These are phyloP conservation scores for Schrenkiella parvula DNA, from an alignment of 345 rosid genomes.

Conservation along the genomic window DNA sequence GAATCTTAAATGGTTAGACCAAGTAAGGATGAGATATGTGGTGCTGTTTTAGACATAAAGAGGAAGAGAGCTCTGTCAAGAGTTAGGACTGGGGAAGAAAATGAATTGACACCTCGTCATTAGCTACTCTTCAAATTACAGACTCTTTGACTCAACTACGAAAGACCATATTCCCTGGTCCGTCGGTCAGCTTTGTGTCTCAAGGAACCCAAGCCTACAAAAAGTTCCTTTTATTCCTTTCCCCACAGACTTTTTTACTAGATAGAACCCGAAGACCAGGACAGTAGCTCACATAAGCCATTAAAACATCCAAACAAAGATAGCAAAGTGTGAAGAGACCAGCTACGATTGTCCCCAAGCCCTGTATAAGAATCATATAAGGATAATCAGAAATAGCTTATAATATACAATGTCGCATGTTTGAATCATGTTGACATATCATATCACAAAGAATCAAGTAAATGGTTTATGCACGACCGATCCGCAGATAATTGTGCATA, in stretches of 20 bases:
- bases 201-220: slow-evolving; percentile 8
- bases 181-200: slow-evolving; percentile 3
- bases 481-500: not conserved
- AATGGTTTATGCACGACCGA: not conserved
- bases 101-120: slow-evolving; percentile 2
- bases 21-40: not conserved
- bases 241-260: not conserved
- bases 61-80: not conserved
- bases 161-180: not conserved
- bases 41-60: not conserved
- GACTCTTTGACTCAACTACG: slow-evolving; percentile 7
- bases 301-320: not conserved
- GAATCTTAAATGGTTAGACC: not conserved
- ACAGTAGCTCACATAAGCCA: not conserved
- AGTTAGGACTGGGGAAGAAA: not conserved
- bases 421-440: not conserved
- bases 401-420: not conserved
- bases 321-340: not conserved
- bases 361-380: not conserved
- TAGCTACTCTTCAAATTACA: slow-evolving; percentile 1
- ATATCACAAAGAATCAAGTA: not conserved
- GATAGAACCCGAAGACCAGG: not conserved
- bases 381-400: not conserved
- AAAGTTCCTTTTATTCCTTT: not conserved
- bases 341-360: slow-evolving; percentile 22